Base-by-base conservation (phyloP, 768 basidiomycete genomes). In the Arthromyces matolae region DNA sequence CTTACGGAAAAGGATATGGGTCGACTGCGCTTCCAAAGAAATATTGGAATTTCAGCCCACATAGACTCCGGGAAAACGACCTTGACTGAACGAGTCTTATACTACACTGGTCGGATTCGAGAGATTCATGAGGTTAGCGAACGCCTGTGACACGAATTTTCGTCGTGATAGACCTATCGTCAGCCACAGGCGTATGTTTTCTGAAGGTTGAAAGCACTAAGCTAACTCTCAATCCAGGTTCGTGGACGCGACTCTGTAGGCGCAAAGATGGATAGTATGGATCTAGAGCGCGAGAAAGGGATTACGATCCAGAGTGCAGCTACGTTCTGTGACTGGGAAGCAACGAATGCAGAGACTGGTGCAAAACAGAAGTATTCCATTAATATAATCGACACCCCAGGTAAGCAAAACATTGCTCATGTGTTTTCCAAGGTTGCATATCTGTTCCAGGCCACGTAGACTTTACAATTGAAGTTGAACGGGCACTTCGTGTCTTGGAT, bases 221-320 rank as follows among this genome's bases (percentile, higher is more conserved):
- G 22, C 22, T 31, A 51, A 53, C 45, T 38, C 24, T 35, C n/a
- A 51, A 32, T 50, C 10, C 58, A 91, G 89, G 91, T 95, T 51
- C 79, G 96, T 51, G 96, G 96, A 35, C 80, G 89, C 45, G 96
- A 99, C 65, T 84, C 86, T 23, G 93, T 98, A 16, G 96, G 96
- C 43, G 96, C 96, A 7, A 99, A 99, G 75, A 99, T 99, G 96
- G 96, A 99, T 67, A 91, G 87, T 57, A 99, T 99, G 96, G 96
- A 99, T 53, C 75, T 99, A 4, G 96, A 99, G 66, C 78, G 95
- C 38, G 96, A 98, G 69, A 98, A 99, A 71, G 96, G 96, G 31
- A 99, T 99, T 59, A 99, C 96, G 27, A 99, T 99, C 53, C 96
- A 99, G 68, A 93, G 90, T 60, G 96, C 96, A 3, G 96, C 96